Base-by-base conservation (phyloP, 2,329 filamentous ascomycete genomes). In the Diaporthe helianthi region DNA sequence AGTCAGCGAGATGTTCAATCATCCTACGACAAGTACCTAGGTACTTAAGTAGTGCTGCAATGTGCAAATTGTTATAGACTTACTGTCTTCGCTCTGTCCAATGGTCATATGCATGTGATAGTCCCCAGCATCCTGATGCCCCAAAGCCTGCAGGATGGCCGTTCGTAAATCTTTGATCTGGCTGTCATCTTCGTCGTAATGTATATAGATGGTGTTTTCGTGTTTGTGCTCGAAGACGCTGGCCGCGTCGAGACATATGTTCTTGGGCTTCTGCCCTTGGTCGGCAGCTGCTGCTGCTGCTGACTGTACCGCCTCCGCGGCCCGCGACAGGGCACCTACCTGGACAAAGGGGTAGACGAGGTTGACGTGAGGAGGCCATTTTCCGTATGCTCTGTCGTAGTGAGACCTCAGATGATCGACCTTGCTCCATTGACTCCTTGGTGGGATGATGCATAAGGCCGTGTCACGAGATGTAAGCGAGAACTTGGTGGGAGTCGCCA, bases 301-400 rank as follows among this genome's bases (percentile, higher is more conserved):
- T 38, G 36, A 75, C 33, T 80, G 74, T 44, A 86, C 79, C 17
- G 77, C 75, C 4, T 80, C 76, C 1, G 79, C 79, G 2, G 85
- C 87, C 24, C 76, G 73, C 1, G 78, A 73, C 2, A 92, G 80
- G 10, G 73, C 73, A 2, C 85, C 82, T 0, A 81, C 78, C 3
- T 78, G 76, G 8, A 90, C 87, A 75, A 91, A 92, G 0, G 89
- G 90, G 74, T 92, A 92, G 26, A 91, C 73, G 31, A 92, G 77
- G 73, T 91, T 92, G 74, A 92, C 76, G 73, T 92, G 90, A 15
- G 89, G 87, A 4, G 89, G 89, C 90, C 90, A 92, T 77, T 83
- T 86, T 31, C 80, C 80, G 72, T 85, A 86, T 0, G 85, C 83
- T 71, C 87, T 87, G 76, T 92, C 90, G 77, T 92, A 89, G 15